Evolutionary conservation across 2,329 filamentous ascomycete species (phyloP).

Genomic region (Lachnellula cervina): DNA sequence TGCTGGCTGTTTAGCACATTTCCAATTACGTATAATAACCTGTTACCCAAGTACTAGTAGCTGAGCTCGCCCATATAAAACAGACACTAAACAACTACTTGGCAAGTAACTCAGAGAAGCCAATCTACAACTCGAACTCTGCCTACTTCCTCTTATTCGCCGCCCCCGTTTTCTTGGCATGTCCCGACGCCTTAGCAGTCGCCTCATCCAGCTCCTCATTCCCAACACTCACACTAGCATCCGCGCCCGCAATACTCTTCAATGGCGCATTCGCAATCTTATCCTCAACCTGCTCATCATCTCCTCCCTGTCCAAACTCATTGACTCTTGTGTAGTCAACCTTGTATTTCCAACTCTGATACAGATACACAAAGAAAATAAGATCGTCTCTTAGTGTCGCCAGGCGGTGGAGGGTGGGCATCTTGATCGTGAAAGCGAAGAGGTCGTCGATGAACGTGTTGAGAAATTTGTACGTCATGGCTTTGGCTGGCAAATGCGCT

Average conservation of each 20-base stretch:
- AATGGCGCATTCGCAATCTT: conserved; percentile 39
- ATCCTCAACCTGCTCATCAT: conserved; percentile 65
- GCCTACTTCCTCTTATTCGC: conserved; percentile 44
- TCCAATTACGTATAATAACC: not conserved
- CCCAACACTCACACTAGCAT: conserved; percentile 16
- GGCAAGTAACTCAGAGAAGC: not conserved
- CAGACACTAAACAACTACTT: not conserved
- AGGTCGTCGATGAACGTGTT: conserved; percentile 99
- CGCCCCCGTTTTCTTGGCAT: conserved; percentile 42
- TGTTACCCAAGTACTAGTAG: no score
- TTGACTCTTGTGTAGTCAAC: conserved; percentile 90
- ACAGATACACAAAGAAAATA: conserved; percentile 97
- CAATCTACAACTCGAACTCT: not conserved
- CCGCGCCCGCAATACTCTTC: conserved; percentile 15
- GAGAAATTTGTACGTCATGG: conserved; percentile 97
- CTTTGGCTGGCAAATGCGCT: conserved; percentile 93
- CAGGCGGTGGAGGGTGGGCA: conserved; percentile 89
- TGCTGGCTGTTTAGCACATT: no score
- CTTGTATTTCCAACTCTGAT: conserved; percentile 90
- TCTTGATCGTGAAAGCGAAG: conserved; percentile 99
- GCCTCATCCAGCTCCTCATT: conserved; percentile 32
- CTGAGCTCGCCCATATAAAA: not conserved
- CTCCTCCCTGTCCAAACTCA: conserved; percentile 97
- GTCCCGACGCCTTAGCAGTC: conserved; percentile 44
- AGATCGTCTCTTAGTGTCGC: conserved; percentile 92